Percentiles rank a stretch among this genome's conserved stretches.
phyloP scores from a whole-genome alignment of 345 rosid species.

The Schrenkiella parvula region DNA sequence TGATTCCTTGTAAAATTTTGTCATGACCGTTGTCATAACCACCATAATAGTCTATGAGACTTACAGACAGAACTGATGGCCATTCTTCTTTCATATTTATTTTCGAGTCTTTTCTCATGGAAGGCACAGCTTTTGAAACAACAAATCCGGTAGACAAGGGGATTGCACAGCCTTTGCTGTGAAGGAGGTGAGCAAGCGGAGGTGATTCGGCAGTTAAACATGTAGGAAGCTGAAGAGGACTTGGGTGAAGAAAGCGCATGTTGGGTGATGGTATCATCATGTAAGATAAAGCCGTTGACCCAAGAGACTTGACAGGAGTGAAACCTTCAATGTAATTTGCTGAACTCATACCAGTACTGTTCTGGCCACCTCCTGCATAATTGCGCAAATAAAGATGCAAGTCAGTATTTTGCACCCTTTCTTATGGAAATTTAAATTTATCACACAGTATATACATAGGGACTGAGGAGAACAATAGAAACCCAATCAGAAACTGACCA shows the following conservation, averaged over 20 bases:
- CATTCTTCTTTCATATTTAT: conserved; percentile 78
- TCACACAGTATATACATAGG: background rate
- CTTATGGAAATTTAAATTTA: background rate
- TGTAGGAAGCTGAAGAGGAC: conserved; percentile 87
- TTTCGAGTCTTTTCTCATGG: conserved; percentile 70
- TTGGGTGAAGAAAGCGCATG: conserved; percentile 91
- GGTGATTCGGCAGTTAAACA: conserved; percentile 98
- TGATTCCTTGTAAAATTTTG: conserved; percentile 43
- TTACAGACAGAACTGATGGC: conserved; percentile 87
- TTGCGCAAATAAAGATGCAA: conserved; percentile 2
- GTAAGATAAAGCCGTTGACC: conserved; percentile 78
- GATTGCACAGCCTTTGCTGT: conserved; percentile 87
- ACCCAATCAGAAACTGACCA: conserved; percentile 45
- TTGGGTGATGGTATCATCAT: conserved; percentile 90
- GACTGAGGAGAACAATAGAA: background rate
- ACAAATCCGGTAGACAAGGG: conserved; percentile 91
- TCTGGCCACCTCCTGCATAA: conserved; percentile 62
- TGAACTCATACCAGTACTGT: conserved; percentile 41
- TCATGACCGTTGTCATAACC: conserved; percentile 50
- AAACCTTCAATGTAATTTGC: conserved; percentile 80
- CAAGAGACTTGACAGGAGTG: conserved; percentile 87
- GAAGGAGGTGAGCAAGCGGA: conserved; percentile 98
- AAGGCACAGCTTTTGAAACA: conserved; percentile 85
- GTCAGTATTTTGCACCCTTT: background rate
- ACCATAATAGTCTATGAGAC: conserved; percentile 87